Conservation (phyloP, 176 grass and related monocot genomes). For the Lolium perenne region DNA sequence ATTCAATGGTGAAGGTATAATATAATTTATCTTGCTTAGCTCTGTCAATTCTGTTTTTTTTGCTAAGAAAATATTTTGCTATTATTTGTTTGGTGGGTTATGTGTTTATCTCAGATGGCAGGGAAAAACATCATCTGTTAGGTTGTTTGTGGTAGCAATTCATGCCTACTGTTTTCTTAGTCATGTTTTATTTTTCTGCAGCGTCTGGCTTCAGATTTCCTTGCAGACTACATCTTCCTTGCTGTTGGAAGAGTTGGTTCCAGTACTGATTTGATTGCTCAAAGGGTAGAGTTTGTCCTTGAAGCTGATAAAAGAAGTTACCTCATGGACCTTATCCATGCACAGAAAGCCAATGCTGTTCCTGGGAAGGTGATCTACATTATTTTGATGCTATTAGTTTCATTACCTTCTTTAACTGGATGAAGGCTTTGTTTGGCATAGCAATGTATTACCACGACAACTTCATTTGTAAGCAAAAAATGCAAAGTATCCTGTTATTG, state of each 20-base stretch:
- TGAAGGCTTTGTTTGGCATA: background rate
- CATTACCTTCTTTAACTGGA: background rate
- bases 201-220: slow-evolving; percentile 90
- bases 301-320: slow-evolving; percentile 92
- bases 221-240: slow-evolving; percentile 86
- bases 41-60: background rate
- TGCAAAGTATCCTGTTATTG: background rate
- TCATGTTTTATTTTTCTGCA: slow-evolving; percentile 39
- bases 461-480: background rate
- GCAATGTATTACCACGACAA: background rate
- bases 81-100: slow-evolving; percentile 3
- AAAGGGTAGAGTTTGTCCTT: slow-evolving; percentile 93
- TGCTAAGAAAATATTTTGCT: background rate
- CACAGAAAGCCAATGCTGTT: slow-evolving; percentile 76
- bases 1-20: background rate
- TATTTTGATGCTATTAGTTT: slow-evolving; percentile 18
- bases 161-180: background rate
- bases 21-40: background rate
- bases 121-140: background rate
- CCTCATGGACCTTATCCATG: slow-evolving; percentile 95
- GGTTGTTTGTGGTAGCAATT: background rate
- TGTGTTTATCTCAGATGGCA: background rate
- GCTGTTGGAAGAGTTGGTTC: slow-evolving; percentile 98
- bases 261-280: slow-evolving; percentile 93
- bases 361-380: slow-evolving; percentile 76